Evolutionary conservation across 2,329 filamentous ascomycete species (phyloP).

Genomic region (Xylariaceae sp.): DNA sequence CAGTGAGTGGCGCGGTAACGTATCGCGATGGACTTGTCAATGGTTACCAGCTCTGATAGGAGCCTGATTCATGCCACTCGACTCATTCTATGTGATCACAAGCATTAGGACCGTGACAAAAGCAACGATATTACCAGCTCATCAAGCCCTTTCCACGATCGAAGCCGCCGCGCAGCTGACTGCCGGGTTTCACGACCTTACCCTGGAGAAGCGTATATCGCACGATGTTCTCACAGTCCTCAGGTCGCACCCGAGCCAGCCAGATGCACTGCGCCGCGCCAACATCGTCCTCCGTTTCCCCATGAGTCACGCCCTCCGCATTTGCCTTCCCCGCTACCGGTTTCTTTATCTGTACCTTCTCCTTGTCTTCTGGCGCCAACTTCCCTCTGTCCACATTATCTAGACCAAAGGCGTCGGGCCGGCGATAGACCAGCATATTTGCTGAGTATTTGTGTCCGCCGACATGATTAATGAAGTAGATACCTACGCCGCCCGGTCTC

Average conservation of each 20-base stretch:
- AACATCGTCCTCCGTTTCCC: slow-evolving; percentile 32
- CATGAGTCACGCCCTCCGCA: slow-evolving; percentile 29
- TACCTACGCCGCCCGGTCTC: slow-evolving; percentile 83
- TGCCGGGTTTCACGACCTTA: slow-evolving; percentile 85
- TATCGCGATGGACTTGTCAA: not conserved
- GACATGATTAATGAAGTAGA: slow-evolving; percentile 95
- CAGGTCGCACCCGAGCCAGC: slow-evolving; percentile 76
- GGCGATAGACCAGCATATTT: slow-evolving; percentile 87
- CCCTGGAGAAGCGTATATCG: slow-evolving; percentile 86
- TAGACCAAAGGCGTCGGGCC: slow-evolving; percentile 52
- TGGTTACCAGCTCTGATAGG: not conserved
- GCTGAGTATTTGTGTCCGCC: slow-evolving; percentile 95
- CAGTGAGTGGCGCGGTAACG: too few relatives aligned
- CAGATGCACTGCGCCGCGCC: slow-evolving; percentile 87
- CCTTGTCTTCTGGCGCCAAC: slow-evolving; percentile 35
- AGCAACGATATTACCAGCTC: slow-evolving; percentile 64
- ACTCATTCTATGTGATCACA: not conserved
- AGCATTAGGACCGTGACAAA: not conserved
- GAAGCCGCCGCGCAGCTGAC: slow-evolving; percentile 84
- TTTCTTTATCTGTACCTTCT: slow-evolving; percentile 35
- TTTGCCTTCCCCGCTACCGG: slow-evolving; percentile 26
- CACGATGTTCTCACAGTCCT: slow-evolving; percentile 90
- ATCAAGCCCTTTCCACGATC: slow-evolving; percentile 73
- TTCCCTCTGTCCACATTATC: slow-evolving; percentile 40
- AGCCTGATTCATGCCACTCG: not conserved